phyloP scores from a whole-genome alignment of 495 filamentous ascomycete genomes.

The Pyrenula aspistea region DNA sequence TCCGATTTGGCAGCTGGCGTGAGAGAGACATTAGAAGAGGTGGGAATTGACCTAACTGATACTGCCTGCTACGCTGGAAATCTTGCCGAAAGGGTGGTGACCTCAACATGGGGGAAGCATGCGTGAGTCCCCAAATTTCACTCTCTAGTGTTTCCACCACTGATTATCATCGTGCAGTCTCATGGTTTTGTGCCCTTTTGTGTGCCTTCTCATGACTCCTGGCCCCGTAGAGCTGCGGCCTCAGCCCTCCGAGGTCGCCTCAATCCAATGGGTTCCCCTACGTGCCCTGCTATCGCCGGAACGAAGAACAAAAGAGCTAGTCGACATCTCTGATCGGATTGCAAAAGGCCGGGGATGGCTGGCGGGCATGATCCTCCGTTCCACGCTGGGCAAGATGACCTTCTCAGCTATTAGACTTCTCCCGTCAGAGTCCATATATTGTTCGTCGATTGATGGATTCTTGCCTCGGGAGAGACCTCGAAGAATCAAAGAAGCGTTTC shows the following conservation, averaged over 20 bases:
- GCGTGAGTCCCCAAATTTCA: constrained; percentile 36
- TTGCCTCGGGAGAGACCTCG: constrained; percentile 16
- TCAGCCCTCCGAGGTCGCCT: constrained; percentile 62
- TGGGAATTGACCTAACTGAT: constrained; percentile 50
- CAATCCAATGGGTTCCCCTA: constrained; percentile 67
- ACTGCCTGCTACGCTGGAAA: constrained; percentile 48
- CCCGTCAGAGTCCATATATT: constrained; percentile 51
- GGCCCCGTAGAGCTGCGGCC: constrained; percentile 46
- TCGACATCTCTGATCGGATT: constrained; percentile 56
- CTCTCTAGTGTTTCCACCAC: background rate
- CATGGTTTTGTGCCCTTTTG: constrained; percentile 69
- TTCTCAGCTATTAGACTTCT: constrained; percentile 56
- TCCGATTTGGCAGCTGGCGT: constrained; percentile 54
- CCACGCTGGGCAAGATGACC: constrained; percentile 54
- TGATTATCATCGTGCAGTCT: constrained; percentile 30
- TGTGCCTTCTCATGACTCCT: constrained; percentile 51
- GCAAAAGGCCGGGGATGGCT: constrained; percentile 37
- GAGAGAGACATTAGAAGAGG: constrained; percentile 61
- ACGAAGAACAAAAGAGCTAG: constrained; percentile 48
- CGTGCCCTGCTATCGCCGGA: constrained; percentile 49
- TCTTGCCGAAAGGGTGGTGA: constrained; percentile 59
- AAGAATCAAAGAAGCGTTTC: constrained; percentile 7
- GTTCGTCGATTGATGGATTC: constrained; percentile 33
- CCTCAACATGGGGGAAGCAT: constrained; percentile 57
- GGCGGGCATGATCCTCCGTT: constrained; percentile 35